These are phyloP conservation scores for Mycena crocata DNA, from an alignment of 768 basidiomycete species.

Conservation along the genomic window DNA sequence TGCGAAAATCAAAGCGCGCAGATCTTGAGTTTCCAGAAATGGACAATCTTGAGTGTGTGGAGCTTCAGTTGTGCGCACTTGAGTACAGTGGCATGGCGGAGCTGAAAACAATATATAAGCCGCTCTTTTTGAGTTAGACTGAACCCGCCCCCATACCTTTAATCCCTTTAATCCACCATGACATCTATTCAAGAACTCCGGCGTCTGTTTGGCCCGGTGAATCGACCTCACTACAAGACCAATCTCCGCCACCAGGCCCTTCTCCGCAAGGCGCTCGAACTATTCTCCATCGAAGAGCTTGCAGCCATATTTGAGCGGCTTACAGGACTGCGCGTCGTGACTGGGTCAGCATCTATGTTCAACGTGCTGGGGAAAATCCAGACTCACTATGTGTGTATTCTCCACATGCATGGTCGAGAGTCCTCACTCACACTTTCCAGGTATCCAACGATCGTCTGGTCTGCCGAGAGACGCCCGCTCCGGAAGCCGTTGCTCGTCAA, in stretches of 20 bases:
- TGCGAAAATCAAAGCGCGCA: too few relatives aligned
- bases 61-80: not conserved
- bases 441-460: not conserved
- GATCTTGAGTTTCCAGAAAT: too few relatives aligned
- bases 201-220: not conserved
- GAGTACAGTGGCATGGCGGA: not conserved
- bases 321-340: not conserved
- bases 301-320: not conserved
- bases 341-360: not conserved
- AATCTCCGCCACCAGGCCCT: not conserved
- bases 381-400: not conserved
- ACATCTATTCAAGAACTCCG: not conserved
- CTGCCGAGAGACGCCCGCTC: not conserved
- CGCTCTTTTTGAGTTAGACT: not conserved
- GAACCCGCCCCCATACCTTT: not conserved
- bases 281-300: not conserved
- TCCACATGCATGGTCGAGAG: not conserved
- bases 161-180: not conserved
- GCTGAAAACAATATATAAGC: constrained; percentile 2
- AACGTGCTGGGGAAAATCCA: not conserved
- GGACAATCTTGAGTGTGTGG: too few relatives aligned
- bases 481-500: not conserved
- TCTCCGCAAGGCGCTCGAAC: too few relatives aligned
- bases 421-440: not conserved
- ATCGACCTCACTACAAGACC: constrained; percentile 2